Evolutionary conservation across 2,329 filamentous ascomycete species (phyloP).

Genomic region (Diplocarpon mali): DNA sequence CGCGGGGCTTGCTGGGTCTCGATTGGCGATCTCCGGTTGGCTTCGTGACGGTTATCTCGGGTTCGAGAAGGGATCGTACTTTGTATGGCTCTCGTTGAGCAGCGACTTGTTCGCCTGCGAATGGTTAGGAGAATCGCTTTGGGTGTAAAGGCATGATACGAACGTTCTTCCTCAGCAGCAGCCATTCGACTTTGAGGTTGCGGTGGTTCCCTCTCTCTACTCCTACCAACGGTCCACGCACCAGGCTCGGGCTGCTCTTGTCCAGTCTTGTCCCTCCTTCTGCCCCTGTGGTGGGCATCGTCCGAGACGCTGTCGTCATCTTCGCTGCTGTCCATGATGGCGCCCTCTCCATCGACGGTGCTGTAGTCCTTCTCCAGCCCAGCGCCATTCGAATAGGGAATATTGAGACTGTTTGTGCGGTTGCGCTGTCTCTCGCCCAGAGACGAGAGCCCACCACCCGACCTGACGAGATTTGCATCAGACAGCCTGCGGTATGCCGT

Average conservation of each 20-base stretch:
- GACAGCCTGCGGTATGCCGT: conserved; percentile 61
- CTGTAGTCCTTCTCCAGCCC: conserved; percentile 25
- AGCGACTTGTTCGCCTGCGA: conserved; percentile 8
- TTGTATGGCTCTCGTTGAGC: conserved; percentile 22
- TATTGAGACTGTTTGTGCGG: conserved; percentile 17
- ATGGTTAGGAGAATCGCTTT: neutral
- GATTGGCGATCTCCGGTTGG: conserved; percentile 45
- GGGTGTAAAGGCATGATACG: conserved; percentile 27
- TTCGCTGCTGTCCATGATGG: conserved; percentile 25
- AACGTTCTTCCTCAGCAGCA: conserved; percentile 70
- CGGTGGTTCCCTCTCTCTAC: conserved; percentile 29
- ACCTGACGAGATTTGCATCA: conserved; percentile 55
- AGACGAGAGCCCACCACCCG: conserved; percentile 49
- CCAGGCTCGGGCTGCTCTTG: conserved; percentile 22
- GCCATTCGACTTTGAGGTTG: conserved; percentile 54
- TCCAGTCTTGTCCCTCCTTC: conserved; percentile 34
- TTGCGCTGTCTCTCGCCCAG: conserved; percentile 20
- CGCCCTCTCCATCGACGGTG: conserved; percentile 20
- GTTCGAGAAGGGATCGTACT: conserved; percentile 35
- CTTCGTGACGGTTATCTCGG: conserved; percentile 52
- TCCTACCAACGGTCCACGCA: conserved; percentile 27
- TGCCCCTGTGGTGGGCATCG: conserved; percentile 52
- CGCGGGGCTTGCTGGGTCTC: conserved; percentile 42
- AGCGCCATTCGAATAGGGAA: conserved; percentile 6
- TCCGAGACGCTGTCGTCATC: conserved; percentile 42